Evolutionary conservation across 2,329 filamentous ascomycete species (phyloP).

Genomic region (Sporothrix brunneoviolacea): DNA sequence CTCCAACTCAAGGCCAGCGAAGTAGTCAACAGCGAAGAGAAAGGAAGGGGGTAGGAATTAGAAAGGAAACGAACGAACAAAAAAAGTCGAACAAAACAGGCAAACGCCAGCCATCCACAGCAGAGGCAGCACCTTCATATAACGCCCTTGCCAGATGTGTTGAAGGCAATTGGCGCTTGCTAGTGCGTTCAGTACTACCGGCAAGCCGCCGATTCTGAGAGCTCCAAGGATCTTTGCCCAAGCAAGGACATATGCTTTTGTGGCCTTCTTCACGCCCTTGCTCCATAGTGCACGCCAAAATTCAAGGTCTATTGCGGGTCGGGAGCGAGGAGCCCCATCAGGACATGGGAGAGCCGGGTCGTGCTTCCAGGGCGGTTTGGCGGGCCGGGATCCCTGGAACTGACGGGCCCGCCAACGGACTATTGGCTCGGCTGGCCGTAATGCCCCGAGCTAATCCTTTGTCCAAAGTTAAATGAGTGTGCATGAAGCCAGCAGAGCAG

Average conservation of each 20-base stretch:
- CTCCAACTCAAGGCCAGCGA: too few species aligned
- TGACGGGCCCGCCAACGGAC: slow-evolving; percentile 4
- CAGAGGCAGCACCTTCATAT: neutral
- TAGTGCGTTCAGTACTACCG: too few species aligned
- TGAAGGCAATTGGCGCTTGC: too few species aligned
- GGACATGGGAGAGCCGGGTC: neutral
- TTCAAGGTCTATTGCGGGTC: too few species aligned
- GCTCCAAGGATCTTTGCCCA: neutral
- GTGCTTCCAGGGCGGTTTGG: slow-evolving; percentile 1
- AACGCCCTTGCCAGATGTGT: too few species aligned
- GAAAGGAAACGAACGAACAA: neutral
- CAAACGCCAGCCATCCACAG: too few species aligned
- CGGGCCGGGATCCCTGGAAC: slow-evolving; percentile 11
- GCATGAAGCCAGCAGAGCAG: too few species aligned
- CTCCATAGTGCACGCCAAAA: too few species aligned
- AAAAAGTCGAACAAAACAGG: neutral
- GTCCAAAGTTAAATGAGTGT: neutral
- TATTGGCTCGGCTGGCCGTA: slow-evolving; percentile 12
- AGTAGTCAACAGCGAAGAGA: too few species aligned
- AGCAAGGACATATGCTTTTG: neutral
- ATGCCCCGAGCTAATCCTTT: slow-evolving; percentile 5
- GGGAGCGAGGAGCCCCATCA: neutral
- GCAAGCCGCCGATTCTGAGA: neutral
- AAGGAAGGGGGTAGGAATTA: neutral
- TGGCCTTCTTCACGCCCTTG: too few species aligned